These are phyloP conservation scores for Lagenaria siceraria DNA, from an alignment of 306 rosid species.

Conservation along the genomic window DNA sequence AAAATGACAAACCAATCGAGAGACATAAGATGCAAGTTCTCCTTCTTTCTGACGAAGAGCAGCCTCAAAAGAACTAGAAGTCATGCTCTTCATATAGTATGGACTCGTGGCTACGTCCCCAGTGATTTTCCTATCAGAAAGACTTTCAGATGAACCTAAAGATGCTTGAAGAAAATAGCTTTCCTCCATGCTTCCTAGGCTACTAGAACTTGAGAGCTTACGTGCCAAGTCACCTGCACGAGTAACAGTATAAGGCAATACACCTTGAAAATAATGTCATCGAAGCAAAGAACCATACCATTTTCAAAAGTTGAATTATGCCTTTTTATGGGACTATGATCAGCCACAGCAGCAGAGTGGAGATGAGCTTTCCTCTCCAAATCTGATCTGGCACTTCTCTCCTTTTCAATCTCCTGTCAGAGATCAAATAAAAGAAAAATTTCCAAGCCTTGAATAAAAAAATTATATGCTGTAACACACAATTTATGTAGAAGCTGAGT, in stretches of 20 bases:
- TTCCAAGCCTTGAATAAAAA: slow-evolving; percentile 11
- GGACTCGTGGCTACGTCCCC: slow-evolving; percentile 70
- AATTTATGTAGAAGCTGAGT: neutral
- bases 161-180: slow-evolving; percentile 96
- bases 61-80: slow-evolving; percentile 85
- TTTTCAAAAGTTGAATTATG: slow-evolving; percentile 60
- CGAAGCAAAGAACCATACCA: slow-evolving; percentile 36
- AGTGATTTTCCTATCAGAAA: slow-evolving; percentile 56
- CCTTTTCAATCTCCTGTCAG: slow-evolving; percentile 81
- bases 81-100: slow-evolving; percentile 93
- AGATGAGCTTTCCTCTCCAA: slow-evolving; percentile 62
- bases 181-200: slow-evolving; percentile 93
- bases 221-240: slow-evolving; percentile 64
- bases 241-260: slow-evolving; percentile 7
- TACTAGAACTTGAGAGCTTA: slow-evolving; percentile 73
- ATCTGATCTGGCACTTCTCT: slow-evolving; percentile 78
- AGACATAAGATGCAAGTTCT: slow-evolving; percentile 94
- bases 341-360: slow-evolving; percentile 37
- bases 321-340: slow-evolving; percentile 41
- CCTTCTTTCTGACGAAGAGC: slow-evolving; percentile 99
- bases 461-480: neutral
- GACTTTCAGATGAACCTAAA: slow-evolving; percentile 65
- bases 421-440: slow-evolving; percentile 14
- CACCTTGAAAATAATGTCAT: slow-evolving; percentile 7
- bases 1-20: slow-evolving; percentile 64